These are phyloP conservation scores for Sclerotinia minor DNA, from an alignment of 2,329 filamentous ascomycete species.

Conservation along the genomic window DNA sequence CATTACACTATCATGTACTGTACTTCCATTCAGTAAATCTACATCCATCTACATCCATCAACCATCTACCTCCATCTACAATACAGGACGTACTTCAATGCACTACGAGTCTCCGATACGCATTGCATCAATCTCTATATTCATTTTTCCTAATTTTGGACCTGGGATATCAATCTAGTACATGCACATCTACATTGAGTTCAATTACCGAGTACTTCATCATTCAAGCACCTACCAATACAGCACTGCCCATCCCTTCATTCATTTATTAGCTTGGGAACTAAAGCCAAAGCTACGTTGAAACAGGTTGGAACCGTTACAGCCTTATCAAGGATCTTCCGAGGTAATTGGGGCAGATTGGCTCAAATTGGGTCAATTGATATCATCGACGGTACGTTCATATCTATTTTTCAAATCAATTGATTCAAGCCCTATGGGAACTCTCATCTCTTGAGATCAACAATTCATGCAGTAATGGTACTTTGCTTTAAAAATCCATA, in stretches of 20 bases:
- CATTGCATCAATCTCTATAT: slow-evolving; percentile 11
- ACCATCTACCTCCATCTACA: not conserved
- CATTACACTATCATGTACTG: not conserved
- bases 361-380: not conserved
- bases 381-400: slow-evolving; percentile 9
- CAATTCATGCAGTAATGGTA: slow-evolving; percentile 5
- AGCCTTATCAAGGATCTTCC: slow-evolving; percentile 19
- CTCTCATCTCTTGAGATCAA: not conserved
- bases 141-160: not conserved
- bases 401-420: not conserved
- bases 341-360: not conserved
- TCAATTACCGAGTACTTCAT: not conserved
- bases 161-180: not conserved
- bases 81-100: not conserved
- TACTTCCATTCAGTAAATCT: not conserved
- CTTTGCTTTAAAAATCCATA: not conserved
- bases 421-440: not conserved
- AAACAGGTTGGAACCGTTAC: not conserved
- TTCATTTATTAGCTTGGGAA: not conserved
- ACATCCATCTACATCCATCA: not conserved
- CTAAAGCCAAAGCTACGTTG: not conserved
- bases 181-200: not conserved
- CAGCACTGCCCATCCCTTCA: not conserved
- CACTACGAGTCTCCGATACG: not conserved
- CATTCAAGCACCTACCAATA: not conserved